Conservation (phyloP, 805 yeast genomes). For the Metschnikowia lunata region DNA sequence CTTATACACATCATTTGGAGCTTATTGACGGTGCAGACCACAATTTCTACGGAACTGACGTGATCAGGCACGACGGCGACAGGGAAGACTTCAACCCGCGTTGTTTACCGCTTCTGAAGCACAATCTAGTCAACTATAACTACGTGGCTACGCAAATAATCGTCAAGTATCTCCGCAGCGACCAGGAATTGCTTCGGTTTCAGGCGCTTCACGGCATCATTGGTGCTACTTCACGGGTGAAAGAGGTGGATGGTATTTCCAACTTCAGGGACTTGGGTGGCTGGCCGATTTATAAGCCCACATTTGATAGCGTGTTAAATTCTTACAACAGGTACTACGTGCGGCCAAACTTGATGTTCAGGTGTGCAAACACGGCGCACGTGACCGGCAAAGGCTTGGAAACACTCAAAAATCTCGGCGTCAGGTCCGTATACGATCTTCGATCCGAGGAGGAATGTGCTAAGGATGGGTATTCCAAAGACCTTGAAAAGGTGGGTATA, state of each 20-base stretch:
- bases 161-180: slow-evolving; percentile 44
- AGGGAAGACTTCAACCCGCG: slow-evolving; percentile 33
- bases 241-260: slow-evolving; percentile 57
- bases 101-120: slow-evolving; percentile 41
- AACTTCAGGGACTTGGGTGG: slow-evolving; percentile 85
- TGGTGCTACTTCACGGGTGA: slow-evolving; percentile 46
- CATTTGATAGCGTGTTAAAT: slow-evolving; percentile 1
- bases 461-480: slow-evolving; percentile 41
- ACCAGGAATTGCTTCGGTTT: slow-evolving; percentile 52
- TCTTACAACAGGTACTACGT: slow-evolving; percentile 33
- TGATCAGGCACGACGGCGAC: slow-evolving; percentile 31
- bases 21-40: slow-evolving; percentile 74
- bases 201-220: slow-evolving; percentile 31
- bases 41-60: slow-evolving; percentile 58
- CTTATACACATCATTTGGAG: slow-evolving; percentile 42
- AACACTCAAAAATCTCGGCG: slow-evolving; percentile 39
- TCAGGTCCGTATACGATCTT: slow-evolving; percentile 61
- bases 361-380: slow-evolving; percentile 58
- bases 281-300: slow-evolving; percentile 43
- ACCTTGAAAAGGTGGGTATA: slow-evolving; percentile 39
- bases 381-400: slow-evolving; percentile 49
- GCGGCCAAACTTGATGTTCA: slow-evolving; percentile 49
- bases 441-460: slow-evolving; percentile 56
- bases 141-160: slow-evolving; percentile 48
- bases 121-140: slow-evolving; percentile 53